A percentile compares a stretch with the other conserved stretches of the same genome.
These are phyloP conservation scores for Talaromyces sp. DNA, from an alignment of 2,329 filamentous ascomycete genomes.

Conservation along the genomic window DNA sequence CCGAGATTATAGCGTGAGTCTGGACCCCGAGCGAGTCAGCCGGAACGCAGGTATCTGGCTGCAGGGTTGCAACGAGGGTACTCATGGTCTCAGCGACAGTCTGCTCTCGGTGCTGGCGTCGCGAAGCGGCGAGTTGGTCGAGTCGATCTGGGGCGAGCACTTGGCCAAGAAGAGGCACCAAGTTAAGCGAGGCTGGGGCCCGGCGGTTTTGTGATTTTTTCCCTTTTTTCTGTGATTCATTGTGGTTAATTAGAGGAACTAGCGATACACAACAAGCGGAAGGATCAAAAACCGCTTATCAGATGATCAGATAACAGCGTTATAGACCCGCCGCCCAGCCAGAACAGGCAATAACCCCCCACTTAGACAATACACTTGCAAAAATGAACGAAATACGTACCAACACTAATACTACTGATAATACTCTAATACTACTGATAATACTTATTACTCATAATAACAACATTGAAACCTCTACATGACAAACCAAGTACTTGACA, in stretches of 20 bases:
- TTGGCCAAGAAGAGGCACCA: constrained; percentile 22
- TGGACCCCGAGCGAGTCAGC: constrained; percentile 63
- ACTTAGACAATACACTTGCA: not conserved
- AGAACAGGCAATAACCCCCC: not conserved
- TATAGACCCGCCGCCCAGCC: not conserved
- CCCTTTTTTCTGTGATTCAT: no score
- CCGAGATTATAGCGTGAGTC: constrained; percentile 73
- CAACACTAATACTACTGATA: not conserved
- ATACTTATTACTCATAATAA: not conserved
- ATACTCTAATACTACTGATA: not conserved
- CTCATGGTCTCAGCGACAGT: constrained; percentile 81
- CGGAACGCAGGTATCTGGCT: constrained; percentile 76
- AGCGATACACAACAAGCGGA: not conserved
- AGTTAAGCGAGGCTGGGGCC: constrained; percentile 15
- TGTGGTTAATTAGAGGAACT: no score
- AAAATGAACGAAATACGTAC: not conserved
- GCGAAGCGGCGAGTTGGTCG: constrained; percentile 70
- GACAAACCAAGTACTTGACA: not conserved
- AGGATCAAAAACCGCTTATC: not conserved
- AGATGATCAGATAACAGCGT: not conserved
- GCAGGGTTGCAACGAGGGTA: constrained; percentile 88
- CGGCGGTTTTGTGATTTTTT: not conserved
- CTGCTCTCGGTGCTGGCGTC: constrained; percentile 72
- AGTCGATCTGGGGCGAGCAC: constrained; percentile 60
- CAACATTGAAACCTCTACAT: no score